phyloP scores from a whole-genome alignment of 1,284 basidiomycete genomes.

The Tausonia pullulans region DNA sequence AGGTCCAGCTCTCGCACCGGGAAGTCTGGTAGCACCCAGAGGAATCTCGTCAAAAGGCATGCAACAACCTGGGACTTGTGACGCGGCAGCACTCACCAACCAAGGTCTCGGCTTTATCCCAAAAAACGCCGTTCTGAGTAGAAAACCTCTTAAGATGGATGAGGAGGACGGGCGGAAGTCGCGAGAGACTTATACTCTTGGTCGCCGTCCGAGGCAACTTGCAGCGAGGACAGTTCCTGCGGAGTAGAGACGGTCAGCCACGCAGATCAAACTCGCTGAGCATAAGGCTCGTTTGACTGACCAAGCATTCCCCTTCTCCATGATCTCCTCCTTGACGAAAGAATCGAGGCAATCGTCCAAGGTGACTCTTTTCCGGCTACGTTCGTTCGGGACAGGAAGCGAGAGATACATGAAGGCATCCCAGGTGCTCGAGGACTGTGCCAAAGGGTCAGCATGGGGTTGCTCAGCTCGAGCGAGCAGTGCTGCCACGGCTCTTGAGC shows the following conservation, averaged over 20 bases:
- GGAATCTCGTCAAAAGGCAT: background rate
- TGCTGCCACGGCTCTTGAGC: background rate
- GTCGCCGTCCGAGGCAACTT: slow-evolving; percentile 70
- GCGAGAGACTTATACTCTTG: slow-evolving; percentile 74
- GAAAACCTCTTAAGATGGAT: slow-evolving; percentile 96
- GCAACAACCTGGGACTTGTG: no score
- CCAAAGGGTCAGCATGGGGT: background rate
- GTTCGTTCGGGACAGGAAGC: slow-evolving; percentile 67
- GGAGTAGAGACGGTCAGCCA: background rate
- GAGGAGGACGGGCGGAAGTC: slow-evolving; percentile 83
- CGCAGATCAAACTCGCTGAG: background rate
- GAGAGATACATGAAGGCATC: slow-evolving; percentile 96
- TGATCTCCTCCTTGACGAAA: slow-evolving; percentile 79
- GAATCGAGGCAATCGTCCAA: slow-evolving; percentile 76
- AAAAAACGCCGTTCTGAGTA: slow-evolving; percentile 72
- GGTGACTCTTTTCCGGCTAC: slow-evolving; percentile 52
- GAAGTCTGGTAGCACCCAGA: background rate
- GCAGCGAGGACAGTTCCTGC: slow-evolving; percentile 85
- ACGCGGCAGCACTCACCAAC: slow-evolving; percentile 42
- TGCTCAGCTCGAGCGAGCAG: background rate
- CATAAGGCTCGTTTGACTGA: slow-evolving; percentile 34
- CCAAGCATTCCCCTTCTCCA: slow-evolving; percentile 94
- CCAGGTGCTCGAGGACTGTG: slow-evolving; percentile 90
- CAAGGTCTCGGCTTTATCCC: slow-evolving; percentile 84
- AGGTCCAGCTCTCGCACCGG: background rate